These are phyloP conservation scores for Grosmannia clavigera DNA, from an alignment of 2,329 filamentous ascomycete genomes.

Conservation along the genomic window DNA sequence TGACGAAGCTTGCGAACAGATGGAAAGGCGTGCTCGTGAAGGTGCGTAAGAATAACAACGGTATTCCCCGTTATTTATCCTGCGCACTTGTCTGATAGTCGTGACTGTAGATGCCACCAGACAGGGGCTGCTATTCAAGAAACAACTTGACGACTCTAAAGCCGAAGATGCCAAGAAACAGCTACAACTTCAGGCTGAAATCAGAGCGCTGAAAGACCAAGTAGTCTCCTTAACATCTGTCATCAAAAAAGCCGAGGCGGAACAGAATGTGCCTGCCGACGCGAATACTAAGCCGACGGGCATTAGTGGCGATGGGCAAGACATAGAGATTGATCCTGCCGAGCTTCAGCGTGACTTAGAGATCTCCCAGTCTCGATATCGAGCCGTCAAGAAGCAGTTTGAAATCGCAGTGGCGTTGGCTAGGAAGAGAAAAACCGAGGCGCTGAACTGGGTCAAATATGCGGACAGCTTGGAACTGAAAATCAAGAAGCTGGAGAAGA, in stretches of 20 bases:
- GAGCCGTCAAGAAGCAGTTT: conserved; percentile 15
- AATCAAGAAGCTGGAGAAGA: conserved; percentile 29
- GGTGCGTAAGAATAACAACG: not conserved
- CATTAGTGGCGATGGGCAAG: not conserved
- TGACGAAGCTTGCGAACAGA: not conserved
- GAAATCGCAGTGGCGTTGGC: conserved; percentile 27
- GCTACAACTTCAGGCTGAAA: not conserved
- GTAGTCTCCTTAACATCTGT: not conserved
- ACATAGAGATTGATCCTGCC: not conserved
- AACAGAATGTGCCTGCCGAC: not conserved
- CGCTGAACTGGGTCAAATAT: conserved; percentile 32
- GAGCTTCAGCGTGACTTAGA: conserved; percentile 5
- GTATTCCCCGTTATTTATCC: too few species aligned
- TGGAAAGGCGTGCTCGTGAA: not conserved
- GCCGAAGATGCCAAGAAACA: not conserved
- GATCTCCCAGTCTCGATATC: conserved; percentile 8
- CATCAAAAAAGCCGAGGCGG: not conserved
- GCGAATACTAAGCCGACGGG: too few species aligned
- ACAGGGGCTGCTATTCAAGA: not conserved
- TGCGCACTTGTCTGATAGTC: not conserved
- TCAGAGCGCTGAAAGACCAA: not conserved
- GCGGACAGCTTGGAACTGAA: conserved; percentile 29
- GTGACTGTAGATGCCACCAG: not conserved
- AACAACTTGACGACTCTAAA: not conserved
- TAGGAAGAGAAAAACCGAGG: conserved; percentile 27